Conservation (phyloP, 305 asterid species). For the Galium porrigens region DNA sequence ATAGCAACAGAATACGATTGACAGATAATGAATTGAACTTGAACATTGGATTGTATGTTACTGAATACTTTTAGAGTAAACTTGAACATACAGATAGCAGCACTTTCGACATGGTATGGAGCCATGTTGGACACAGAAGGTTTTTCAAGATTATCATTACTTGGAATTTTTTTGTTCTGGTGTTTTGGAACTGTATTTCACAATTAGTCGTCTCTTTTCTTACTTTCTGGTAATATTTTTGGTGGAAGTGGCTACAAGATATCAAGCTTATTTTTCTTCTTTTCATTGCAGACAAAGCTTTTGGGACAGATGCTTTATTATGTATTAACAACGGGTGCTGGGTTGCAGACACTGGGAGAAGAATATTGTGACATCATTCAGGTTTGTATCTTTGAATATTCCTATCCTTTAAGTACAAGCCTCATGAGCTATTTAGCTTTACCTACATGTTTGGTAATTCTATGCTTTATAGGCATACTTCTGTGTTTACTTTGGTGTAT, state of each 20-base stretch:
- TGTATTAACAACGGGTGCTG: slow-evolving; percentile 85
- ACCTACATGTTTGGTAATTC: too few species aligned
- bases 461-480: neutral
- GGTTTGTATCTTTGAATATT: slow-evolving; percentile 31
- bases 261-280: slow-evolving; percentile 9
- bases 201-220: neutral
- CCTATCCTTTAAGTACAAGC: neutral
- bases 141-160: neutral
- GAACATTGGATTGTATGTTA: neutral
- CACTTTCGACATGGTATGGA: neutral
- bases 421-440: slow-evolving; percentile 4
- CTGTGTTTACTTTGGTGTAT: neutral
- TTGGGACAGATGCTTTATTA: slow-evolving; percentile 94
- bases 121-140: neutral
- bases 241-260: slow-evolving; percentile 1
- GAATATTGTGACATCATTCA: slow-evolving; percentile 92
- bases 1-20: neutral
- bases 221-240: neutral
- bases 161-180: neutral
- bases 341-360: slow-evolving; percentile 91
- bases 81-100: neutral
- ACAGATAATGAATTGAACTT: neutral
- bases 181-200: neutral
- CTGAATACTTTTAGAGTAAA: neutral
- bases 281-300: slow-evolving; percentile 59